These are phyloP conservation scores for Epichloe brachyelytri DNA, from an alignment of 2,329 filamentous ascomycete genomes.

Conservation along the genomic window DNA sequence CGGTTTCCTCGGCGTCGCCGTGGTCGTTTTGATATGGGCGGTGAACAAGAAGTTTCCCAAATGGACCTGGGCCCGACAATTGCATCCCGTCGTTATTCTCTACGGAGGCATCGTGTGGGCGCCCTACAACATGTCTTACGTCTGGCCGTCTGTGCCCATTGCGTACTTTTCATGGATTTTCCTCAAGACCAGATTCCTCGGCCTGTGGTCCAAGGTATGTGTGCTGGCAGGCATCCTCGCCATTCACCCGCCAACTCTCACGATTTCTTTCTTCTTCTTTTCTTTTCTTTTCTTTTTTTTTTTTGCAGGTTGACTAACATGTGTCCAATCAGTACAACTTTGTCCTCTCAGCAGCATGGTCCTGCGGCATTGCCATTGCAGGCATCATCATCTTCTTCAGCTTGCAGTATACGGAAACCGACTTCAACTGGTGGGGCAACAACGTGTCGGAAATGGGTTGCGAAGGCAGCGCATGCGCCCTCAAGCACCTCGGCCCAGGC, in stretches of 20 bases:
- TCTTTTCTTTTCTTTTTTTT: not conserved
- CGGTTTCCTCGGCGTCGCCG: constrained; percentile 34
- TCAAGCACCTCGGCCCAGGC: constrained; percentile 20
- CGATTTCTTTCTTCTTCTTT: too few species aligned
- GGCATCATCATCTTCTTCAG: constrained; percentile 42
- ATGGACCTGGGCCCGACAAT: constrained; percentile 28
- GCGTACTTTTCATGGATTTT: constrained; percentile 40
- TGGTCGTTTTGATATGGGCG: constrained; percentile 29
- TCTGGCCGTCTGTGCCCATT: constrained; percentile 38
- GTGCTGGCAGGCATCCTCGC: too few species aligned
- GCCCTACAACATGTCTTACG: constrained; percentile 38
- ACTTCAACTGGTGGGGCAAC: constrained; percentile 39
- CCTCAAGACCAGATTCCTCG: constrained; percentile 33
- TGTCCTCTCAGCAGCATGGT: constrained; percentile 38
- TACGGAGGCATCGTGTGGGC: constrained; percentile 33
- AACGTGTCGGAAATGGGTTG: constrained; percentile 26
- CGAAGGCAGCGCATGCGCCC: constrained; percentile 27
- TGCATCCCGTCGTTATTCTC: constrained; percentile 35
- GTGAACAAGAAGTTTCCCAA: constrained; percentile 28
- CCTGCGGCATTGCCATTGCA: constrained; percentile 35
- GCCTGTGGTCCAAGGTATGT: constrained; percentile 38
- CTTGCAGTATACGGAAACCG: constrained; percentile 29
- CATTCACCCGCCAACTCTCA: not conserved
- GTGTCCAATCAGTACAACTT: constrained; percentile 32
- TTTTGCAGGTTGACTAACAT: not conserved